phyloP scores from a whole-genome alignment of 345 rosid genomes.

The Linum tenue region DNA sequence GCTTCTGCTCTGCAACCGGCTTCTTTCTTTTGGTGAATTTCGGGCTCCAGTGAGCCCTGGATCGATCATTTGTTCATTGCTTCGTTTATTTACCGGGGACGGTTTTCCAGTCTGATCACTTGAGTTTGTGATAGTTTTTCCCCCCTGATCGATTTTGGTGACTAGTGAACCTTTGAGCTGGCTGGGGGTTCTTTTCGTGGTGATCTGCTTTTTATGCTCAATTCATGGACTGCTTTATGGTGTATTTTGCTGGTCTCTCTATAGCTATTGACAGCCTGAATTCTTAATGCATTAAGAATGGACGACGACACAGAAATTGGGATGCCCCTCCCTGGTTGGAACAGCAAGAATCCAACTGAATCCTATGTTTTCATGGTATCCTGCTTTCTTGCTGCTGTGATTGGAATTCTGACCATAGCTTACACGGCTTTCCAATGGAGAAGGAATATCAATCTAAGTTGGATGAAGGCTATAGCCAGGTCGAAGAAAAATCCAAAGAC shows the following conservation, averaged over 20 bases:
- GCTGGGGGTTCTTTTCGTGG: not conserved
- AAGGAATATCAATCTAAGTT: slow-evolving; percentile 79
- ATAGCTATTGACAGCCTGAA: not conserved
- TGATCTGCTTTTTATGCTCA: not conserved
- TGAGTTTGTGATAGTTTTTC: not conserved
- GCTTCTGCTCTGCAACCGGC: not conserved
- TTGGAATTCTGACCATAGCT: slow-evolving; percentile 77
- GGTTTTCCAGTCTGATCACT: not conserved
- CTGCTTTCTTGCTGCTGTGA: slow-evolving; percentile 57
- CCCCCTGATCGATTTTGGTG: not conserved
- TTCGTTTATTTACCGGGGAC: not conserved
- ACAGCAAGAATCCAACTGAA: slow-evolving; percentile 38
- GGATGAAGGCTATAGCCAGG: slow-evolving; percentile 90
- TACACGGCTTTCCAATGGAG: slow-evolving; percentile 96
- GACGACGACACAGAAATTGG: slow-evolving; percentile 53
- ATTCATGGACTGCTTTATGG: not conserved
- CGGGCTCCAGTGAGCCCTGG: not conserved
- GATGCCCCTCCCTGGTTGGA: slow-evolving; percentile 42
- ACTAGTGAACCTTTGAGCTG: not conserved
- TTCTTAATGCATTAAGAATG: slow-evolving; percentile 28
- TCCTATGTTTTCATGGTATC: slow-evolving; percentile 56
- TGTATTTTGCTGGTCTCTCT: not conserved
- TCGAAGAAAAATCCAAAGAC: slow-evolving; percentile 89
- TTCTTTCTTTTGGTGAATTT: not conserved
- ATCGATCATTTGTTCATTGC: not conserved